These are phyloP conservation scores for Termitomyces sp. DNA, from an alignment of 768 basidiomycete genomes.

Conservation along the genomic window DNA sequence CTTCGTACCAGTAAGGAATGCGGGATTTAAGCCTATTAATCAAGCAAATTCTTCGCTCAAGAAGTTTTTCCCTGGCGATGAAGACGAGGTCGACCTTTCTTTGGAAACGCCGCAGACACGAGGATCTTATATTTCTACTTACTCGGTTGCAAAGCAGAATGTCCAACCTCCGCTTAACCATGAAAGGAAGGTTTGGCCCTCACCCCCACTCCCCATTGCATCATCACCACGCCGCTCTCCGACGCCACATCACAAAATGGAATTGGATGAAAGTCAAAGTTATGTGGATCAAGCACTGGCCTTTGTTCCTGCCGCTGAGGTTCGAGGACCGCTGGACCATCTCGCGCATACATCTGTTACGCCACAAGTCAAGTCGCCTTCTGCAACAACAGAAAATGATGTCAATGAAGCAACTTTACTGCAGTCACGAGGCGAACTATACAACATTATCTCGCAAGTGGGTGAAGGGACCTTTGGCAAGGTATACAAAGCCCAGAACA, in stretches of 20 bases:
- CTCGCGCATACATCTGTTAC: not conserved
- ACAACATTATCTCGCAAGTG: conserved; percentile 86
- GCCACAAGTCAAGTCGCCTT: not conserved
- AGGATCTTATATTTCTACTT: not conserved
- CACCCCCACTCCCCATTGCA: conserved; percentile 2
- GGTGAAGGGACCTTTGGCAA: conserved; percentile 99
- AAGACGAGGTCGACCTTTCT: conserved; percentile 53
- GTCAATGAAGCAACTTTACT: conserved; percentile 11
- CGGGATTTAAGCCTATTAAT: conserved; percentile 66
- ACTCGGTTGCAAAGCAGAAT: not conserved
- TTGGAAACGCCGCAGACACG: conserved; percentile 10
- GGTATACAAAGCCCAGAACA: conserved; percentile 91
- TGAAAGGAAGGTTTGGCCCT: conserved; percentile 13
- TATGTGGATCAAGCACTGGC: not conserved
- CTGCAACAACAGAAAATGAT: conserved; percentile 8
- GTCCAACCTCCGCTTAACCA: conserved; percentile 1
- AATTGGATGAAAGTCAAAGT: not conserved
- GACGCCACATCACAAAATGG: not conserved
- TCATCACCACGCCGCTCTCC: not conserved
- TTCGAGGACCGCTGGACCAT: not conserved
- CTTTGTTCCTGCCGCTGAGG: not conserved
- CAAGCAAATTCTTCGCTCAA: conserved; percentile 54
- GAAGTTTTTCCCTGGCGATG: conserved; percentile 80
- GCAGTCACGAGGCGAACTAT: conserved; percentile 48
- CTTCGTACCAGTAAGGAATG: conserved; percentile 27